A percentile compares a stretch with the other conserved stretches of the same genome.
These are phyloP conservation scores for Micractinium conductrix DNA, from an alignment of 139 green algal species.

Conservation along the genomic window DNA sequence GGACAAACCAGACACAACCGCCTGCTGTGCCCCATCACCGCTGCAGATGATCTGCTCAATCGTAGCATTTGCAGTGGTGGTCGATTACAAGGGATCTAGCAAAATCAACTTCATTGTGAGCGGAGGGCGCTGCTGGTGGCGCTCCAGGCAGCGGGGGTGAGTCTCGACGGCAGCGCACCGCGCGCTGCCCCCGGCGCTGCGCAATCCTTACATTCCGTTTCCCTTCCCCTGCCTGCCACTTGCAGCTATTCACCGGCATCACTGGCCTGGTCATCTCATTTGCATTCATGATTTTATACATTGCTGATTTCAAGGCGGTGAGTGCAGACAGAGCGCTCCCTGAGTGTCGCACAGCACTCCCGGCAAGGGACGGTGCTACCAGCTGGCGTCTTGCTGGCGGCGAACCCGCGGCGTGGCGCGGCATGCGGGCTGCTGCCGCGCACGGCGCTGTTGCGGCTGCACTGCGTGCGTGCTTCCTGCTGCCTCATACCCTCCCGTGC, in stretches of 20 bases:
- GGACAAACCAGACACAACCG: not conserved
- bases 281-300: not conserved
- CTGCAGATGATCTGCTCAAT: slow-evolving; percentile 14
- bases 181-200: no score
- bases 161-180: no score
- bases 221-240: not conserved
- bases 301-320: not conserved
- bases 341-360: no score
- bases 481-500: not conserved
- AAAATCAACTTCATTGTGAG: slow-evolving; percentile 31
- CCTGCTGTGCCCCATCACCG: not conserved
- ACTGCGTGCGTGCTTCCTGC: not conserved
- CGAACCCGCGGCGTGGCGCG: no score
- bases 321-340: not conserved
- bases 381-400: no score
- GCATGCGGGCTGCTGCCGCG: not conserved
- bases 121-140: no score
- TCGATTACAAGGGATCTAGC: not conserved
- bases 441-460: not conserved
- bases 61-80: not conserved
- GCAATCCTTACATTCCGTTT: not conserved
- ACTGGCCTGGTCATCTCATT: not conserved
- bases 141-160: no score
- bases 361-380: no score
- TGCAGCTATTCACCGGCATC: not conserved